Percentiles rank a stretch among this genome's conserved stretches.
Evolutionary conservation across 1,284 basidiomycete species (phyloP).

Genomic region (Boletus smithii): DNA sequence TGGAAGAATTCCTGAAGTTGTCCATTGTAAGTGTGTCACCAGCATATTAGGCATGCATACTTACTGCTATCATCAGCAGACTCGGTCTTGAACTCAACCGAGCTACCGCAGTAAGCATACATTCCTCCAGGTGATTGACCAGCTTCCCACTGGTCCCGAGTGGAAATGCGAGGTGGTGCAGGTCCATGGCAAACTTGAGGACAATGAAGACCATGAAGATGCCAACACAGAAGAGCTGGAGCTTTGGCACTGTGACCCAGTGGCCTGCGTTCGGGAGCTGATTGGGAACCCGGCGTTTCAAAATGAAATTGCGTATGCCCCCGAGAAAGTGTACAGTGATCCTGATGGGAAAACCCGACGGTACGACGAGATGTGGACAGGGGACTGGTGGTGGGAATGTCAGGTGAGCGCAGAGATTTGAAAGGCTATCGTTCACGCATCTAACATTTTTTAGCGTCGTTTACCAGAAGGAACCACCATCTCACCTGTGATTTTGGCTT

Average conservation of each 20-base stretch:
- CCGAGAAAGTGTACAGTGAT: slow-evolving; percentile 12
- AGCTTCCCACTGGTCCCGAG: slow-evolving; percentile 2
- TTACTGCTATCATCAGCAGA: neutral
- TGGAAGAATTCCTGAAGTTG: slow-evolving; percentile 8
- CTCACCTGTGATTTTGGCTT: slow-evolving; percentile 12
- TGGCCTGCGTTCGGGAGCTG: slow-evolving; percentile 33
- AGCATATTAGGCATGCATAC: no score
- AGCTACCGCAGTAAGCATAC: slow-evolving; percentile 8
- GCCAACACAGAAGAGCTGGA: slow-evolving; percentile 27
- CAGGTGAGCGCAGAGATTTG: slow-evolving; percentile 1
- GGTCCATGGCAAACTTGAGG: neutral
- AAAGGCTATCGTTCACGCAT: neutral
- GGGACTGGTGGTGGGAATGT: slow-evolving; percentile 15
- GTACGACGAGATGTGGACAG: slow-evolving; percentile 13
- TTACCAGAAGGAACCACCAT: slow-evolving; percentile 5
- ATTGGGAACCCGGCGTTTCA: slow-evolving; percentile 33
- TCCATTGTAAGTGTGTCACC: slow-evolving; percentile 4
- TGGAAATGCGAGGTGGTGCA: slow-evolving; percentile 12
- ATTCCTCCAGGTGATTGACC: slow-evolving; percentile 4
- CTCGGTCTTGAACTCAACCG: neutral
- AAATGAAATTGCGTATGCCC: slow-evolving; percentile 24
- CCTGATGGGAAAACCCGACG: neutral
- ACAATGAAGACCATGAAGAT: no score
- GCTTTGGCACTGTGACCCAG: slow-evolving; percentile 32
- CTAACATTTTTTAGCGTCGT: neutral